Conservation (phyloP, 176 grass and related monocot genomes). For the Oryza australiensis region DNA sequence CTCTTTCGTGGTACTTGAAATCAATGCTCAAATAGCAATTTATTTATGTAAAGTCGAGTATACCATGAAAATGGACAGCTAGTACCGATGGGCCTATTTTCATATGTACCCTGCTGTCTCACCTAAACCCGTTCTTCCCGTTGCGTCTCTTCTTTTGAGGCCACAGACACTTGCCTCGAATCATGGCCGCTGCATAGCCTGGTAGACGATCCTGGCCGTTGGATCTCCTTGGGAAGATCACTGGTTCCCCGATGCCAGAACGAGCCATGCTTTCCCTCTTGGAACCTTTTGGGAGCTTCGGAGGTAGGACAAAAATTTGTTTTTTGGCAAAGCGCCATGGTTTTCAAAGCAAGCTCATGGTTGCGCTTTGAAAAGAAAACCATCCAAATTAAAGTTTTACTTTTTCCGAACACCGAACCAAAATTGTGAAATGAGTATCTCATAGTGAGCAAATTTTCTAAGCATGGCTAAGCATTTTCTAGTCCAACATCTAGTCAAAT, state of each 20-base stretch:
- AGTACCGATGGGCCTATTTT: background rate
- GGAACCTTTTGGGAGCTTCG: background rate
- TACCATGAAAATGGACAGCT: too few relatives aligned
- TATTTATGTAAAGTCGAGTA: too few relatives aligned
- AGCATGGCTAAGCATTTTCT: too few relatives aligned
- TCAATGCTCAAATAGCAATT: too few relatives aligned
- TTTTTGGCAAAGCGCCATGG: background rate
- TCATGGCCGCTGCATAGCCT: background rate
- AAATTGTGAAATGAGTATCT: too few relatives aligned
- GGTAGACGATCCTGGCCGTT: background rate
- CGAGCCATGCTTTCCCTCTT: background rate
- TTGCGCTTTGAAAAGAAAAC: background rate
- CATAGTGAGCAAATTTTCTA: too few relatives aligned
- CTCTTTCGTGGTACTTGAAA: too few relatives aligned
- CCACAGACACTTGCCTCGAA: background rate
- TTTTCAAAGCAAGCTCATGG: background rate
- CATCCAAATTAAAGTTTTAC: background rate
- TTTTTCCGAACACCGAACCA: too few relatives aligned
- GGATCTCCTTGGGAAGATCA: background rate
- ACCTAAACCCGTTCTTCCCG: background rate
- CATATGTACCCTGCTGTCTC: background rate
- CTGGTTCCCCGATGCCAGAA: background rate
- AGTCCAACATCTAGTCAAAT: too few relatives aligned
- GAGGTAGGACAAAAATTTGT: background rate
- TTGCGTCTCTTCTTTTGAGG: background rate